Conservation (phyloP, 2,329 filamentous ascomycete species). For the Penicillium sp. region DNA sequence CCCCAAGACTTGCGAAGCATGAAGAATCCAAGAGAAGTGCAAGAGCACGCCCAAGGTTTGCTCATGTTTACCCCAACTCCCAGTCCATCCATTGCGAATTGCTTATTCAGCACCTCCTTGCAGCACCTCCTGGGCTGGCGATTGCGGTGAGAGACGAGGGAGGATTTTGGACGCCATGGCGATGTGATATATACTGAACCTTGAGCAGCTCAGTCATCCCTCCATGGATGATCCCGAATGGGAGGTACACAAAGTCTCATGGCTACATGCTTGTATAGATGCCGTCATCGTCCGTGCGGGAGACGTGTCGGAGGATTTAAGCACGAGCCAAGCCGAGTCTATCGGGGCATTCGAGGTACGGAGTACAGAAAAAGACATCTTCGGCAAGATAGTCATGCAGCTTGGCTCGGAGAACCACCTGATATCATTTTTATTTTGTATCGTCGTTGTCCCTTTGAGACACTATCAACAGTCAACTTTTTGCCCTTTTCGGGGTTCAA, state of each 20-base stretch:
- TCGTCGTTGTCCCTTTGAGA: neutral
- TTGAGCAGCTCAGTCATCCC: neutral
- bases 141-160: constrained; percentile 1
- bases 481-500: neutral
- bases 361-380: neutral
- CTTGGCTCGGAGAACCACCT: no score
- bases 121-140: neutral
- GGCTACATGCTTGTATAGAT: neutral
- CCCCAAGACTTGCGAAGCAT: neutral
- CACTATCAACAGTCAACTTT: neutral
- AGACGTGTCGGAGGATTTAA: neutral
- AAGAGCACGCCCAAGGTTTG: neutral
- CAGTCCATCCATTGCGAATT: no score
- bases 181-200: neutral
- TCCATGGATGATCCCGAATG: neutral
- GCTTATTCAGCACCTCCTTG: constrained; percentile 30
- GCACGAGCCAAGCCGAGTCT: constrained; percentile 10
- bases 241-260: no score
- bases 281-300: neutral
- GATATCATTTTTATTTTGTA: no score
- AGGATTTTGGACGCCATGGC: neutral
- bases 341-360: constrained; percentile 2
- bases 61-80: neutral
- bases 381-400: neutral
- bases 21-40: neutral